These are phyloP conservation scores for Entomortierella beljakovae DNA, from an alignment of 192 early-diverging fungal genomes.

Conservation along the genomic window DNA sequence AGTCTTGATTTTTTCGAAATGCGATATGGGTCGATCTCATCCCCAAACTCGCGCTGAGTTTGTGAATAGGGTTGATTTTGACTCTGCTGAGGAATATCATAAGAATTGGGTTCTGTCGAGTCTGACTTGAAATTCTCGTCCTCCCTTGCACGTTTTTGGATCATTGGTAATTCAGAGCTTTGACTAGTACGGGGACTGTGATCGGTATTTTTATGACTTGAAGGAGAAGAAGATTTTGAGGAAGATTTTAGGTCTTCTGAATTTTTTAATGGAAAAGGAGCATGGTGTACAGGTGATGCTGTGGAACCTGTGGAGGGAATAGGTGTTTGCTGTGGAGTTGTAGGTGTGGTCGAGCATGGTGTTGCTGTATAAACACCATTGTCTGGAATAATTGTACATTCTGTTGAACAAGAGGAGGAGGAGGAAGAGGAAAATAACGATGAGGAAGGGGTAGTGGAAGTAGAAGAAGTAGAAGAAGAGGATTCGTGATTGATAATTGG, in stretches of 20 bases:
- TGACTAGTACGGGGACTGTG: background rate
- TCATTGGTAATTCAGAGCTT: constrained; percentile 35
- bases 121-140: constrained; percentile 2
- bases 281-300: background rate
- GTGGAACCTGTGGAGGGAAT: background rate
- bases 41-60: background rate
- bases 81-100: background rate
- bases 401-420: too few species aligned
- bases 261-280: background rate
- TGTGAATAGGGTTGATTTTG: background rate
- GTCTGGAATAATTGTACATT: too few species aligned
- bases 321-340: constrained; percentile 1
- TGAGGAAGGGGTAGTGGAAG: background rate
- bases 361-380: too few species aligned
- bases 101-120: background rate
- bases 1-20: background rate
- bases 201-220: too few species aligned
- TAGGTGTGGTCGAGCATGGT: background rate
- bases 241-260: background rate
- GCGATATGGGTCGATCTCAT: background rate
- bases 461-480: background rate
- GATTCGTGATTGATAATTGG: background rate
- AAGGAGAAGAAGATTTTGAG: too few species aligned
- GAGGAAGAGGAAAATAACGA: background rate
- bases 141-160: constrained; percentile 46